Evolutionary conservation across 345 rosid species (phyloP).

Genomic region (Corchorus olitorius): DNA sequence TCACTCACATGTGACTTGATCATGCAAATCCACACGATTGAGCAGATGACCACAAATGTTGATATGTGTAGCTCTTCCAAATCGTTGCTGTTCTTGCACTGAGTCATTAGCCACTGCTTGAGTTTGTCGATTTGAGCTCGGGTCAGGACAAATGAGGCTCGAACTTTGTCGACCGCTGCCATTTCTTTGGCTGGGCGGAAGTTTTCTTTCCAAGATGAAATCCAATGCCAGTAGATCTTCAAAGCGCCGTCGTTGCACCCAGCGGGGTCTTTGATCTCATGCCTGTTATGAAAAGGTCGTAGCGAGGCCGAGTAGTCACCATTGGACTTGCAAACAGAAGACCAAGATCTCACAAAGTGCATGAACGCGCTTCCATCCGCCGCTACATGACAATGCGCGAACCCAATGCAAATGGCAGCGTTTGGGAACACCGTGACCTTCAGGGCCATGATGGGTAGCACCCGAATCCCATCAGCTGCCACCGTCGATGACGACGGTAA

Average conservation of each 20-base stretch:
- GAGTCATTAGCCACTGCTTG: slow-evolving; percentile 26
- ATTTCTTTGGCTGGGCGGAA: slow-evolving; percentile 1
- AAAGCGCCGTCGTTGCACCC: slow-evolving; percentile 26
- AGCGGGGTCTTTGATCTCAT: slow-evolving; percentile 35
- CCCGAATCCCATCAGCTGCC: neutral
- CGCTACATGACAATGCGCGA: slow-evolving; percentile 45
- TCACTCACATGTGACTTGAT: slow-evolving; percentile 24
- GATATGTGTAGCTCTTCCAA: slow-evolving; percentile 19
- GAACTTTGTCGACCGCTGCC: slow-evolving; percentile 22
- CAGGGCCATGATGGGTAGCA: slow-evolving; percentile 35
- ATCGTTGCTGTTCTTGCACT: neutral
- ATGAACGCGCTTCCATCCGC: slow-evolving; percentile 49
- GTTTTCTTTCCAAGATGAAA: slow-evolving; percentile 7
- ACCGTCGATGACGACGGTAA: neutral
- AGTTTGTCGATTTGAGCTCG: slow-evolving; percentile 29
- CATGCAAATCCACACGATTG: slow-evolving; percentile 39
- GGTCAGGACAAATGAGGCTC: slow-evolving; percentile 36
- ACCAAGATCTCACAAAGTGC: slow-evolving; percentile 47
- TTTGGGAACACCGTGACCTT: slow-evolving; percentile 41
- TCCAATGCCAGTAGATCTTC: slow-evolving; percentile 28
- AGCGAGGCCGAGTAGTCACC: neutral
- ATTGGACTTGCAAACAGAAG: slow-evolving; percentile 28
- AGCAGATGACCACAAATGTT: slow-evolving; percentile 37
- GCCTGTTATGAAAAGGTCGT: slow-evolving; percentile 28
- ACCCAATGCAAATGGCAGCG: slow-evolving; percentile 41